A percentile compares a stretch with the other conserved stretches of the same genome.
phyloP scores from a whole-genome alignment of 78 protist genomes.

The Dictyostelium capitatum region DNA sequence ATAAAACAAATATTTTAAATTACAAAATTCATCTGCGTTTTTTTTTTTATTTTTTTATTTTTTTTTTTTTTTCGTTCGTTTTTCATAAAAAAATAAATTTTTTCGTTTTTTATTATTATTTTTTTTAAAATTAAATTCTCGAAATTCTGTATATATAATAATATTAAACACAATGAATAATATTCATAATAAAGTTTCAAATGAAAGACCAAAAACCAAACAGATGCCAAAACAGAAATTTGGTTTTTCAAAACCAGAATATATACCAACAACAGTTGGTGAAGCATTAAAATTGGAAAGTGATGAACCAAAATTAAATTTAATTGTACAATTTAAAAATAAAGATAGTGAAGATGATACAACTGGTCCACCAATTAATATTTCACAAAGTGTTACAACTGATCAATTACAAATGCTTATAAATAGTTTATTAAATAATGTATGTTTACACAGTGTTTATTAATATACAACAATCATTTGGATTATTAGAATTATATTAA shows the following conservation, averaged over 20 bases:
- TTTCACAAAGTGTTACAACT: constrained; percentile 60
- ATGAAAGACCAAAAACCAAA: constrained; percentile 53
- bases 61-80: no score
- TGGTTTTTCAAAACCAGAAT: constrained; percentile 59
- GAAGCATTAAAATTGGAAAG: constrained; percentile 35
- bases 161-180: background rate
- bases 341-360: constrained; percentile 75
- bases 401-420: constrained; percentile 73
- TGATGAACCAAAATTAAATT: constrained; percentile 34
- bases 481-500: background rate
- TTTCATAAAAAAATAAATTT: background rate
- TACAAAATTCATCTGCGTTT: no score
- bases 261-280: constrained; percentile 41
- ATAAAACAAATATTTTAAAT: no score
- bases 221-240: constrained; percentile 48
- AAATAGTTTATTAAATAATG: constrained; percentile 81
- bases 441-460: background rate
- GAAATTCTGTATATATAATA: background rate
- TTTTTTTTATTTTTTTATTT: no score
- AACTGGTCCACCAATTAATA: constrained; percentile 82
- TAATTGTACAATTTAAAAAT: constrained; percentile 79
- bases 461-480: no score
- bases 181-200: background rate
- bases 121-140: background rate
- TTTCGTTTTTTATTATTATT: background rate